phyloP scores from a whole-genome alignment of 2,329 filamentous ascomycete genomes.

The Colletotrichum liriopes region DNA sequence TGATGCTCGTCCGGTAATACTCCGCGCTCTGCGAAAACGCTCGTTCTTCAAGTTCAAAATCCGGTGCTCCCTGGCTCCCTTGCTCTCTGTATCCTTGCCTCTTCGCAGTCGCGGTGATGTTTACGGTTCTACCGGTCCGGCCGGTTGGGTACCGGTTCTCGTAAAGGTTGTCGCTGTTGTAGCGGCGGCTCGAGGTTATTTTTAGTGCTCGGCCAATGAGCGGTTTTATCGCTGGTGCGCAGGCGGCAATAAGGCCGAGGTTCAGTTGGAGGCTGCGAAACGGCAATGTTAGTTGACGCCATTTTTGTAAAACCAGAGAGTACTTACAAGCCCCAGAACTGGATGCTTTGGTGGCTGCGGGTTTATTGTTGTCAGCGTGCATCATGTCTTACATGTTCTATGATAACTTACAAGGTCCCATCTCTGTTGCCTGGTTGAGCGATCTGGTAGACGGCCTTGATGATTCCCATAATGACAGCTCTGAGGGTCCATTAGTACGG shows the following conservation, averaged over 20 bases:
- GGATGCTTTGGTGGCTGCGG: slow-evolving; percentile 45
- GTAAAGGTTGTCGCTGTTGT: slow-evolving; percentile 28
- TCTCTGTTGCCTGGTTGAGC: slow-evolving; percentile 51
- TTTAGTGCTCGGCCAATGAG: slow-evolving; percentile 52
- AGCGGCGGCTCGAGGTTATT: slow-evolving; percentile 43
- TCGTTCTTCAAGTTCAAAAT: slow-evolving; percentile 28
- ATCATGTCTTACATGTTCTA: background rate
- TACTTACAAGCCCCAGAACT: slow-evolving; percentile 55
- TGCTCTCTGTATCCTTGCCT: slow-evolving; percentile 34
- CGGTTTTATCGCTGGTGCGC: slow-evolving; percentile 57
- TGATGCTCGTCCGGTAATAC: slow-evolving; percentile 16
- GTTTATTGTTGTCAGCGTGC: background rate
- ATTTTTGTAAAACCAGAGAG: background rate
- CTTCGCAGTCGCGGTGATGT: slow-evolving; percentile 12
- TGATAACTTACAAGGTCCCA: slow-evolving; percentile 51
- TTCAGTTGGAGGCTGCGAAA: slow-evolving; percentile 57
- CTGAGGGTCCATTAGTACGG: slow-evolving; percentile 42
- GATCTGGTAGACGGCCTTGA: slow-evolving; percentile 58
- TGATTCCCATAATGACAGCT: slow-evolving; percentile 57
- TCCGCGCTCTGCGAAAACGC: slow-evolving; percentile 12
- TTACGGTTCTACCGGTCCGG: slow-evolving; percentile 16
- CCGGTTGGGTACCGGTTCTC: slow-evolving; percentile 37
- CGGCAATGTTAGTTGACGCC: slow-evolving; percentile 1
- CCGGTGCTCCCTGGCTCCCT: slow-evolving; percentile 28
- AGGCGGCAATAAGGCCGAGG: slow-evolving; percentile 58